These are phyloP conservation scores for Platanthera guangdongensis DNA, from an alignment of 106 monocot genomes.

Conservation along the genomic window DNA sequence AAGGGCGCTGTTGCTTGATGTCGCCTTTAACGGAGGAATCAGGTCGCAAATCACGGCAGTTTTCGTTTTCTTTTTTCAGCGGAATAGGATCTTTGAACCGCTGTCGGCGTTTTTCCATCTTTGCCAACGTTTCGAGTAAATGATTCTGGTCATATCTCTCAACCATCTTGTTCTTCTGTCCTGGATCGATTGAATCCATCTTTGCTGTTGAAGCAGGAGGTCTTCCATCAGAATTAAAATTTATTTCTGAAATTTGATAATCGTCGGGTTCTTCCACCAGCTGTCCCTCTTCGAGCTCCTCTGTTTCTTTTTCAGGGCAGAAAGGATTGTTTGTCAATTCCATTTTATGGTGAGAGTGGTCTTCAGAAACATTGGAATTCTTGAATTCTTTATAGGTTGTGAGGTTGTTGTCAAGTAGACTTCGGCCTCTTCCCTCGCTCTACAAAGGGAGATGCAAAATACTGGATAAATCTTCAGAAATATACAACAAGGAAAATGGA, in stretches of 20 bases:
- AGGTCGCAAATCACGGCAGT: constrained; percentile 1
- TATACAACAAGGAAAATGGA: background rate
- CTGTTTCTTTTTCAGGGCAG: constrained; percentile 10
- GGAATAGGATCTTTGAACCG: constrained; percentile 44
- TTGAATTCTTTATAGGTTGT: background rate
- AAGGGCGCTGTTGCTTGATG: constrained; percentile 31
- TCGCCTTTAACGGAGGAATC: constrained; percentile 14
- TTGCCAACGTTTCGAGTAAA: constrained; percentile 39
- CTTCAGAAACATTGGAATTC: background rate
- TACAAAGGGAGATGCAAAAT: background rate
- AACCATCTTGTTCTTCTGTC: background rate
- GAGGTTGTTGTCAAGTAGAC: background rate
- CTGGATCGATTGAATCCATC: constrained; percentile 6
- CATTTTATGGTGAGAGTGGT: background rate
- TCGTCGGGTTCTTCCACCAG: constrained; percentile 35
- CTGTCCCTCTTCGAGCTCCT: constrained; percentile 44
- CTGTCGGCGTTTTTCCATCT: constrained; percentile 51
- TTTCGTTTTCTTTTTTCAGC: constrained; percentile 11
- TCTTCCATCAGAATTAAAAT: background rate
- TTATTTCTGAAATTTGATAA: background rate
- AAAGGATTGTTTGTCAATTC: background rate
- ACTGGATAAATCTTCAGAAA: background rate
- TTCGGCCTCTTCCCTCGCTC: background rate
- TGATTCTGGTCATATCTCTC: constrained; percentile 19
- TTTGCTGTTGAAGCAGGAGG: background rate